phyloP scores from a whole-genome alignment of 495 filamentous ascomycete species.

The Hyaloscypha bicolor region DNA sequence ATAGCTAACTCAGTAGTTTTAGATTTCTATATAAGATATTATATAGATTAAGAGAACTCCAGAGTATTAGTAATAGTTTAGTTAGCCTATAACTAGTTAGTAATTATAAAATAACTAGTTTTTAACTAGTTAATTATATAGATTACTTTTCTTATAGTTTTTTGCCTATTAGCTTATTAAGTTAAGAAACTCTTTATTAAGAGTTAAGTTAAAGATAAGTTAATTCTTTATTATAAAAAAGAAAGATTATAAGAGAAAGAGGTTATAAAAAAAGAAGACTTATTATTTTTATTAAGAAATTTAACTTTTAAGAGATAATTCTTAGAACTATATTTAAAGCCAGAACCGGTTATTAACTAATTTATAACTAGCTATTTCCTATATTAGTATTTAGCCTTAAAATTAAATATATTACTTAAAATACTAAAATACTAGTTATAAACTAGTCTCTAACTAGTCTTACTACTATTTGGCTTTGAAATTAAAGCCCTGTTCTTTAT shows the following conservation, averaged over 20 bases:
- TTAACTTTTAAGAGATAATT: neutral
- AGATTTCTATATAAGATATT: neutral
- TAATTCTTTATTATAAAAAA: constrained; percentile 4
- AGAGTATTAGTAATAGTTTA: constrained; percentile 1
- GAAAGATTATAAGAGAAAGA: neutral
- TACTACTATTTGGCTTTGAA: neutral
- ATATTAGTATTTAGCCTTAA: neutral
- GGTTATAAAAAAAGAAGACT: neutral
- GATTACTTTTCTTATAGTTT: neutral
- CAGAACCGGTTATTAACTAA: neutral
- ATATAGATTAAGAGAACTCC: neutral
- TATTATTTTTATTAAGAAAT: neutral
- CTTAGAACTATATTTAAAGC: neutral
- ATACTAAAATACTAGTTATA: neutral
- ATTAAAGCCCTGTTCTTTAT: neutral
- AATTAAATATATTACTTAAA: neutral
- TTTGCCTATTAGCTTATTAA: neutral
- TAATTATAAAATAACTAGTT: neutral
- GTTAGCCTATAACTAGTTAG: neutral
- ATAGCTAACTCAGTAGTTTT: neutral
- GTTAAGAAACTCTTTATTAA: neutral
- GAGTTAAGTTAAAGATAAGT: neutral
- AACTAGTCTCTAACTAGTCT: neutral
- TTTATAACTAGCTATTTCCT: neutral
- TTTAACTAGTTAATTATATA: neutral